phyloP scores from a whole-genome alignment of 768 basidiomycete genomes.

The Galerina marginata region DNA sequence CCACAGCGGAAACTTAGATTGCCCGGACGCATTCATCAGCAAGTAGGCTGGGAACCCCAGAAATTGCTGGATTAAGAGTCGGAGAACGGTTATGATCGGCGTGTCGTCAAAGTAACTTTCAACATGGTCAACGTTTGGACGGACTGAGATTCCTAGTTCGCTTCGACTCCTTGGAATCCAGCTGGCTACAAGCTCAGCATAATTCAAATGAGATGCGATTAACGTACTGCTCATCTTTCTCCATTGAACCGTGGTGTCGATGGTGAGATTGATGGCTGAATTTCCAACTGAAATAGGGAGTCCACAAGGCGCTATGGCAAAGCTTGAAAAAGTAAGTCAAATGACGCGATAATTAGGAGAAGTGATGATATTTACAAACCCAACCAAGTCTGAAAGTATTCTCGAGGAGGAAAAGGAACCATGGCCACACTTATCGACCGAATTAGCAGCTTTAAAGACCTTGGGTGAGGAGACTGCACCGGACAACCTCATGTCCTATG shows the following conservation, averaged over 20 bases:
- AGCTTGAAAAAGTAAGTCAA: neutral
- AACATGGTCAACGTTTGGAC: neutral
- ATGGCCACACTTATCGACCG: no score
- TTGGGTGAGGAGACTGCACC: no score
- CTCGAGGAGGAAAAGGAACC: neutral
- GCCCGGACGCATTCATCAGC: neutral
- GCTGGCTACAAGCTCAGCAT: neutral
- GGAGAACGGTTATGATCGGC: neutral
- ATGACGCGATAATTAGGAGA: no score
- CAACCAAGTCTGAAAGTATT: neutral
- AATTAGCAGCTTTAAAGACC: no score
- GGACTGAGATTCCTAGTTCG: neutral
- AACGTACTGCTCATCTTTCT: constrained; percentile 7
- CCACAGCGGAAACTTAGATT: neutral
- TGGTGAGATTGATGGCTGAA: constrained; percentile 1
- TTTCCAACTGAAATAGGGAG: constrained; percentile 8
- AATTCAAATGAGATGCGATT: neutral
- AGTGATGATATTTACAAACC: neutral
- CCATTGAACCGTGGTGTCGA: constrained; percentile 3
- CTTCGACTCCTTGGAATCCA: constrained; percentile 1
- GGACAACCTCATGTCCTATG: no score
- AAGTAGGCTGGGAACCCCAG: neutral
- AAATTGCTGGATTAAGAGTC: neutral
- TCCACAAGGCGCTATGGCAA: neutral
- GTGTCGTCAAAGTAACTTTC: neutral